A percentile compares a stretch with the other conserved stretches of the same genome.
Evolutionary conservation across 176 grass and related monocot species (phyloP).

Genomic region (Triticum monococcum): DNA sequence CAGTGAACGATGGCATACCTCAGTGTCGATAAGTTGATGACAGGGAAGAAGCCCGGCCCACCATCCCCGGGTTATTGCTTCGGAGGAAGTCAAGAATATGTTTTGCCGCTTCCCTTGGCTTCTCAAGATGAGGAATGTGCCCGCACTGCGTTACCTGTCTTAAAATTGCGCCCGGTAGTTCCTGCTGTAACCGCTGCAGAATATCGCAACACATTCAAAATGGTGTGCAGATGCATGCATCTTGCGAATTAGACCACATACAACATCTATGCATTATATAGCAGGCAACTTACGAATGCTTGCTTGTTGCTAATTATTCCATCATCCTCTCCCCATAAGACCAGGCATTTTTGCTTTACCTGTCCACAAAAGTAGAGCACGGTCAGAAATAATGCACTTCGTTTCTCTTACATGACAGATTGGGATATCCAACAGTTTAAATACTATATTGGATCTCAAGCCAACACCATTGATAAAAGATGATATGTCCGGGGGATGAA

Average conservation of each 20-base stretch:
- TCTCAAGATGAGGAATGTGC: conserved; percentile 89
- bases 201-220: background rate
- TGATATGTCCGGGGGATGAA: too few relatives aligned
- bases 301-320: conserved; percentile 67
- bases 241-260: background rate
- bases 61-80: background rate
- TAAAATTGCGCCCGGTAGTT: conserved; percentile 56
- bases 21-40: background rate
- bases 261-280: background rate
- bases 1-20: background rate
- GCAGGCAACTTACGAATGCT: conserved; percentile 57
- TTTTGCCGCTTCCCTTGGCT: conserved; percentile 48
- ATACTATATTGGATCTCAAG: background rate
- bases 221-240: background rate
- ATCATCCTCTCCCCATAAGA: conserved; percentile 92
- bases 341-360: conserved; percentile 76
- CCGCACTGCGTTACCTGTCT: conserved; percentile 61
- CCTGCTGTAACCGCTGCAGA: conserved; percentile 72
- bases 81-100: conserved; percentile 59
- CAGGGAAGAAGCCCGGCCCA: background rate
- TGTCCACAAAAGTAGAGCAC: conserved; percentile 22
- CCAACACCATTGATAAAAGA: background rate
- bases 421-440: background rate
- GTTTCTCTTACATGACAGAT: background rate
- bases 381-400: background rate